Base-by-base conservation (phyloP, 257 asterid genomes). In the Solanum lycopersicoides region DNA sequence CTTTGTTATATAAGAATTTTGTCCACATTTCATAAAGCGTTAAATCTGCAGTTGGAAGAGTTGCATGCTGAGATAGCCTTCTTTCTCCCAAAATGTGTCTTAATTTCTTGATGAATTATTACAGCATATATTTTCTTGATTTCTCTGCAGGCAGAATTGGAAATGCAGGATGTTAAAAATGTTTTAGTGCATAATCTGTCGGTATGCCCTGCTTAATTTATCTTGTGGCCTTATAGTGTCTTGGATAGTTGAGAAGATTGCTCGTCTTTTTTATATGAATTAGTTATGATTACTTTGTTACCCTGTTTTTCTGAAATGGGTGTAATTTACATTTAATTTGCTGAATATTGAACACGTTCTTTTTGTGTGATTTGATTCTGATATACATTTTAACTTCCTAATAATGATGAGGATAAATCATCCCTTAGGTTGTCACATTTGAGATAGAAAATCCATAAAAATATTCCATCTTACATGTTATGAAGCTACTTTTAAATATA, bases 131-230 rank as follows among this genome's bases (percentile, higher is more conserved):
- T 15, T 73, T 28, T 79, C 13, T 75, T 85, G 87, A 39, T 77
- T 59, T 69, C 84, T 87, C 66, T 90, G 84, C 98, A 96, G 99
- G 99, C 98, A 59, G 99, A 96, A 90, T 83, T 96, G 96, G 93
- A 83, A 93, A 96, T 96, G 99, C 98, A 96, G 86, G 98, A 96
- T 89, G 95, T 95, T 89, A 94, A 91, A 89, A 94, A 94, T 87
- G 98, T 96, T 63, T 14, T 92, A 25, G 98, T 94, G 89, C 98
- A 96, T 86, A 94, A 95, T 89, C 94, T 95, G 83, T 95, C 98
- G 92, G 99, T 96, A 94, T n/a, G 95, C 74, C 12, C 56, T 65
- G n/a, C 86, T 91, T 87, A 83, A 60, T 84, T 82, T 68, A 50
- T 74, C 23, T 65, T 50, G 41, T 72, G 68, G 6, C 56, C 84